phyloP scores from a whole-genome alignment of 805 yeast species.

The Pichia cephalocereana region DNA sequence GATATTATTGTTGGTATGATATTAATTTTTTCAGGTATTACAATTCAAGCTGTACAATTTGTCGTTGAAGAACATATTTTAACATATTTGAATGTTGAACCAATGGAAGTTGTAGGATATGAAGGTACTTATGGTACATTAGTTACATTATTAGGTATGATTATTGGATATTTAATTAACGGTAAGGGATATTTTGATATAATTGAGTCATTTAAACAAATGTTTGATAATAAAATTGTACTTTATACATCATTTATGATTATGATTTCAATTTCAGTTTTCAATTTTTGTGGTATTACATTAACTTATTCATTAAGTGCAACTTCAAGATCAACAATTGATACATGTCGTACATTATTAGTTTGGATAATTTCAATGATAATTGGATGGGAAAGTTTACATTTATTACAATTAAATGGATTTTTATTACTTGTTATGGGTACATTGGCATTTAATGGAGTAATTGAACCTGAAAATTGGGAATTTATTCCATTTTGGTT shows the following conservation, averaged over 20 bases:
- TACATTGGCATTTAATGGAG: conserved; percentile 66
- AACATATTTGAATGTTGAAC: conserved; percentile 41
- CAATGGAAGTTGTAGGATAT: conserved; percentile 58
- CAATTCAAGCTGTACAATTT: conserved; percentile 68
- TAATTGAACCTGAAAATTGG: conserved; percentile 44
- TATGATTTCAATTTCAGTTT: conserved; percentile 63
- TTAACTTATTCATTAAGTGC: conserved; percentile 60
- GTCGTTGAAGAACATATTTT: conserved; percentile 69
- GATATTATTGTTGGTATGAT: conserved; percentile 46
- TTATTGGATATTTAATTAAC: conserved; percentile 31
- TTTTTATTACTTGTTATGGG: conserved; percentile 59
- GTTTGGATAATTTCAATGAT: conserved; percentile 66
- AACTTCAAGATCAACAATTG: conserved; percentile 71
- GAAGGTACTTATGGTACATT: conserved; percentile 63
- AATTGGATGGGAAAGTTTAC: conserved; percentile 71
- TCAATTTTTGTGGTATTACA: conserved; percentile 67
- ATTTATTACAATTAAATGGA: conserved; percentile 53
- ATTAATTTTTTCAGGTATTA: conserved; percentile 50
- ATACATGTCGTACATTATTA: conserved; percentile 63
- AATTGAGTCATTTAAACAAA: conserved; percentile 38
- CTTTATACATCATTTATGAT: conserved; percentile 48
- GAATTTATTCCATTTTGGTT: conserved; percentile 38
- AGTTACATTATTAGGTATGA: conserved; percentile 36
- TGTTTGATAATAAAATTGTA: conserved; percentile 36
- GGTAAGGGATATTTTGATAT: conserved; percentile 52